Percentiles rank a stretch among this genome's conserved stretches.
Conservation (phyloP, 1,284 basidiomycete genomes). For the Tilletia setariae region DNA sequence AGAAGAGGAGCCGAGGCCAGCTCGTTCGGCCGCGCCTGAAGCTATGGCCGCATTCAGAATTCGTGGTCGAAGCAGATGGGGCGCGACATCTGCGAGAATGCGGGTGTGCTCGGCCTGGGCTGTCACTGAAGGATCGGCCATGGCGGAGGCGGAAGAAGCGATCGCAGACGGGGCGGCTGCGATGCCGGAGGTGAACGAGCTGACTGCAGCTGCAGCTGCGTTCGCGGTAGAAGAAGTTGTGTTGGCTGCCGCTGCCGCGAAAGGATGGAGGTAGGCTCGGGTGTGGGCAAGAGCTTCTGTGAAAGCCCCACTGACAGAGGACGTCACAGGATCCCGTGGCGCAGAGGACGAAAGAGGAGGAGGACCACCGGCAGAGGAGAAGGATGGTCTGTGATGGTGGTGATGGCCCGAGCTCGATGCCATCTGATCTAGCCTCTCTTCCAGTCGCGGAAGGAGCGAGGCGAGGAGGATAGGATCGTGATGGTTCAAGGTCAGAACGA, state of each 20-base stretch:
- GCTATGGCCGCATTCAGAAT: conserved; percentile 41
- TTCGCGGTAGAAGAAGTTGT: conserved; percentile 16
- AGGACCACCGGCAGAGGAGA: neutral
- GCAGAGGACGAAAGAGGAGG: neutral
- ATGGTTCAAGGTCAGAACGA: neutral
- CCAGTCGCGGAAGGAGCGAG: neutral
- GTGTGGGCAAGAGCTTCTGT: conserved; percentile 36
- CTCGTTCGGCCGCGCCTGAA: conserved; percentile 28
- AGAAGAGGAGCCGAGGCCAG: conserved; percentile 9
- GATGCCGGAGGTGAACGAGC: conserved; percentile 2
- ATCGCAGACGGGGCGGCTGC: neutral
- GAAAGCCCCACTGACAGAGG: conserved; percentile 17
- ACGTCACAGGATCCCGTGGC: conserved; percentile 1
- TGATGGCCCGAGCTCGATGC: neutral
- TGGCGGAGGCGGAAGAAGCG: conserved; percentile 2
- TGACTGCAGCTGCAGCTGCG: conserved; percentile 14
- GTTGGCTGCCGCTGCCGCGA: conserved; percentile 28
- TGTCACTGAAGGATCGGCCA: neutral
- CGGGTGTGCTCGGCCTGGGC: conserved; percentile 32
- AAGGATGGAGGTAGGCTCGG: conserved; percentile 40
- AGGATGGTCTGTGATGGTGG: too few species aligned
- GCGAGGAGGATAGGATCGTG: neutral
- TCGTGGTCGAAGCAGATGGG: conserved; percentile 49
- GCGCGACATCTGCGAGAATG: conserved; percentile 51
- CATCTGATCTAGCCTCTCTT: neutral